Evolutionary conservation across 163 green algal species (phyloP), one percentile per base, ranked within the genome.

Genomic region (Coccomyxa subellipsoidea): DNA sequence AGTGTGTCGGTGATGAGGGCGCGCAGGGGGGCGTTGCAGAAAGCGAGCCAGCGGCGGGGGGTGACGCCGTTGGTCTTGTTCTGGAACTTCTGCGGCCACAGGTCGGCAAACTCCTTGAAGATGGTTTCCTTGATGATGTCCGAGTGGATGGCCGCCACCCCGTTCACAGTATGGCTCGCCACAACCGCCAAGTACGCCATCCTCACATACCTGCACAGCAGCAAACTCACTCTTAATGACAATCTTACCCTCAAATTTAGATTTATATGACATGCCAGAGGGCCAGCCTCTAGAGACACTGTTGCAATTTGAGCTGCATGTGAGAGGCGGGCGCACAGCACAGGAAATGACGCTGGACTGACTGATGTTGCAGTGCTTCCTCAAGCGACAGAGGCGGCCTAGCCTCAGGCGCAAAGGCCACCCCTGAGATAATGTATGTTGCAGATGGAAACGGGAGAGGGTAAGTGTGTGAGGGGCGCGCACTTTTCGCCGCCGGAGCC

Each of bases 11-110:
- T 97, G 89, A 99, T 96, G 54, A 99, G 87, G 36, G 90, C 81
- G 54, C 92, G 83, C 81, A 99, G 92, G 27, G 86, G 85, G 3
- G 95, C 94, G 92, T 99, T 99, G 94, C 96, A 99, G 91, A 99
- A 99, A n/a, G 96, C 96, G 75, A 99, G 94, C 96, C 96, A 99
- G 70, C 96, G 92, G 69, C 96, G 90, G 0, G 94, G 96, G 18
- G 96, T 99, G 27, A 99, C 95, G 72, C 95, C 95, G 85, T 98
- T 98, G 84, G 95, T 98, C 92, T 98, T 98, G 92, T 98, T 98
- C 92, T 98, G 94, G 92, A 98, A 97, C 71, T 93, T 92, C 37
- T 90, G 86, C 39, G 92, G 92, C 86, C 87, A 94, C 31, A 98
- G 90, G 23, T 97, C 89, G 82, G 92, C 90, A 83, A 98, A 98